Evolutionary conservation across 768 basidiomycete species (phyloP).

Genomic region (Lactarius hatsudake): DNA sequence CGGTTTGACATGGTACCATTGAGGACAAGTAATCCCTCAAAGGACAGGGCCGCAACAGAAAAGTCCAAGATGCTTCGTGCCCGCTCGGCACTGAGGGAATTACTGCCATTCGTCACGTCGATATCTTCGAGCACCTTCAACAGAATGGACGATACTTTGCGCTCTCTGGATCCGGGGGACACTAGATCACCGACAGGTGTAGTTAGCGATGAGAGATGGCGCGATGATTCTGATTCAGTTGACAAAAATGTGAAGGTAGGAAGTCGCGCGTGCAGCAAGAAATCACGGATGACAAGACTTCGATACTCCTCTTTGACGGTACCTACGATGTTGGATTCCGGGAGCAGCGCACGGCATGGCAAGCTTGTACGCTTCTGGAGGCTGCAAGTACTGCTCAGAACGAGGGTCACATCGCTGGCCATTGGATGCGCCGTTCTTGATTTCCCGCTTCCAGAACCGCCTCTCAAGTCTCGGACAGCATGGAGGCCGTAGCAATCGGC

Average conservation of each 20-base stretch:
- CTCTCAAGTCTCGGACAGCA: conserved; percentile 36
- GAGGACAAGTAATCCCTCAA: conserved; percentile 60
- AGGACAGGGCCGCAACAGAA: conserved; percentile 60
- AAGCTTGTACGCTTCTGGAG: conserved; percentile 47
- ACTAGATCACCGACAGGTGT: conserved; percentile 35
- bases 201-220: not conserved
- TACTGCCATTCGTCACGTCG: conserved; percentile 36
- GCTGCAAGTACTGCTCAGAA: conserved; percentile 66
- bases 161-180: conserved; percentile 56
- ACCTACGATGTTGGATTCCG: conserved; percentile 64
- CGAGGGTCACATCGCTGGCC: conserved; percentile 55
- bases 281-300: conserved; percentile 63
- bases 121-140: conserved; percentile 58
- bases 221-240: conserved; percentile 12
- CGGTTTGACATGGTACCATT: conserved; percentile 64
- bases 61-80: conserved; percentile 69
- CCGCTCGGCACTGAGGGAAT: conserved; percentile 54
- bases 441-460: conserved; percentile 37
- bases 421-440: conserved; percentile 51
- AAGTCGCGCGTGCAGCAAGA: conserved; percentile 61
- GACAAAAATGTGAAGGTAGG: conserved; percentile 38
- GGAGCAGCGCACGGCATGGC: conserved; percentile 53
- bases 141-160: conserved; percentile 60
- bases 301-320: conserved; percentile 56
- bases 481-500: conserved; percentile 62